Base-by-base conservation (phyloP, 176 grass and related monocot genomes). In the Ensete ventricosum region DNA sequence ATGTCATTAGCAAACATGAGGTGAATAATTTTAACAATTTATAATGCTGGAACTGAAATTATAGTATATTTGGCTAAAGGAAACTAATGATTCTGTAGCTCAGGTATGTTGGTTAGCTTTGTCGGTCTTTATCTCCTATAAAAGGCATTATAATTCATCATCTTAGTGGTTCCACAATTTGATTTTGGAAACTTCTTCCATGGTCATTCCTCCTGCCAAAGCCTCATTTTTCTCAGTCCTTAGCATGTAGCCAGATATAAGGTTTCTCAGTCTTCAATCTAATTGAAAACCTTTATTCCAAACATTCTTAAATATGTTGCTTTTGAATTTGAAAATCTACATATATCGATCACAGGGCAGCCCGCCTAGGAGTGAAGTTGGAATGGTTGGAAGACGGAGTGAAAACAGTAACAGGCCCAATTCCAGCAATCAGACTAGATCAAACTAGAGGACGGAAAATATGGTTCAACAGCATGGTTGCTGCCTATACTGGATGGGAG, bases 381-480 rank as follows among this genome's bases (percentile, higher is more conserved):
- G 84, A 99, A 68, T 99, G 96, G 95, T 86, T 67, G 0, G 73
- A 85, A n/a, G 81, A 89, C 1, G 88, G 95, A 22, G 95, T 91
- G 3, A 99, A 87, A 79, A 99, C 91, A 55, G 12, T 88, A 26
- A 95, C 91, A 84, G 95, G 95, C 1, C 95, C 95, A 2, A 91
- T 99, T 69, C 86, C 86, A 0, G 91, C 83, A 4, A 69, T 99
- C 8, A 91, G 89, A 64, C 79, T 92, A 73, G 88, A 99, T 14
- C 74, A 88, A 82, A 71, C 26, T 24, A 77, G 91, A 43, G 79
- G 73, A 11, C 85, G 84, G 57, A 95, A 89, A 74, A 88, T 94
- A 73, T 99, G 96, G 96, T 99, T 99, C 66, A 99, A 95, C 76
- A 95, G 96, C 86, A 94, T 94, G 91, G 91, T 99, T 0, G 95